Conservation (phyloP, 768 basidiomycete genomes). For the Tephrocybe sp. region DNA sequence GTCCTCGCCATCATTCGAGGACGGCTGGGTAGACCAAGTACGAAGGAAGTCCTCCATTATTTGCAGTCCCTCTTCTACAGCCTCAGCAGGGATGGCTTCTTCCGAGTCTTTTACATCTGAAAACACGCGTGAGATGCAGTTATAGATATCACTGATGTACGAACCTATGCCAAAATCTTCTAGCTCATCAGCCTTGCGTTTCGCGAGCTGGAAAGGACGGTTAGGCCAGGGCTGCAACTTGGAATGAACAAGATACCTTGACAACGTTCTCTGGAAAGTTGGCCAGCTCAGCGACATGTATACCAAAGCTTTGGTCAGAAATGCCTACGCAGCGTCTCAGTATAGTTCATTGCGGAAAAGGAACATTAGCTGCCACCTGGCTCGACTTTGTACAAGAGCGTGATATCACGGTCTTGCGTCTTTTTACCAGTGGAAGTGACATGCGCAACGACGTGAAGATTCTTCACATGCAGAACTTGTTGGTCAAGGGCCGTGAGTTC, state of each 20-base stretch:
- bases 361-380: constrained; percentile 61
- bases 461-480: constrained; percentile 84
- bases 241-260: constrained; percentile 45
- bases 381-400: constrained; percentile 91
- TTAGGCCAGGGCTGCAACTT: not conserved
- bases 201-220: constrained; percentile 62
- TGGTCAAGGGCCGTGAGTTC: constrained; percentile 92
- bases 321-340: constrained; percentile 51
- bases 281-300: constrained; percentile 95
- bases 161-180: constrained; percentile 69
- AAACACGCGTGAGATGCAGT: not conserved
- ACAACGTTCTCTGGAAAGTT: constrained; percentile 96
- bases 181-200: constrained; percentile 87
- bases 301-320: constrained; percentile 97
- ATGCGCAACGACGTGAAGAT: constrained; percentile 94
- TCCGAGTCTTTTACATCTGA: constrained; percentile 6
- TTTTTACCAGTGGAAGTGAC: constrained; percentile 80
- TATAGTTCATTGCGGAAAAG: not conserved
- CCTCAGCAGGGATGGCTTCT: constrained; percentile 51
- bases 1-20: constrained; percentile 51
- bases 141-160: not conserved
- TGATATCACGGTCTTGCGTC: constrained; percentile 72
- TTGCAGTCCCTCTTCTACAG: constrained; percentile 76
- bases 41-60: constrained; percentile 79
- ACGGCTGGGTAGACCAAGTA: constrained; percentile 49